Conservation (phyloP, 257 asterid species). For the Datura wrightii region DNA sequence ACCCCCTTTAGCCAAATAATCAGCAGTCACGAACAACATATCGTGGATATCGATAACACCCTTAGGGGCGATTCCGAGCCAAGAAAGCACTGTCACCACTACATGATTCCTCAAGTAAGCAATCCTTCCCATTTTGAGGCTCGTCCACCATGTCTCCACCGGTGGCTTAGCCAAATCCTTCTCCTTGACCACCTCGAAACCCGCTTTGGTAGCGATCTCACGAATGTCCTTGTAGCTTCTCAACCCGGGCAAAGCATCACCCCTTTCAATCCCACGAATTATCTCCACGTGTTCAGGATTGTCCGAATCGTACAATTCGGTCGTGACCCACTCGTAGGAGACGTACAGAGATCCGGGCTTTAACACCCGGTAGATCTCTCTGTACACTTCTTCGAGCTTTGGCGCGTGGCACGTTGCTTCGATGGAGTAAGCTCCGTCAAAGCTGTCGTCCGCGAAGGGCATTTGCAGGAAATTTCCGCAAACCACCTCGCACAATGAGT, state of each 20-base stretch:
- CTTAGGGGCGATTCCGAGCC: conserved; percentile 75
- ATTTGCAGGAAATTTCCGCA: conserved; percentile 79
- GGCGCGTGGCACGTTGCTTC: conserved; percentile 79
- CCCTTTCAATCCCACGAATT: conserved; percentile 75
- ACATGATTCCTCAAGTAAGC: conserved; percentile 84
- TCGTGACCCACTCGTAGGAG: conserved; percentile 36
- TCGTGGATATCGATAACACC: conserved; percentile 72
- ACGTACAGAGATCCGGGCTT: conserved; percentile 69
- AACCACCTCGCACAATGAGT: conserved; percentile 62
- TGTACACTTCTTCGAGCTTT: conserved; percentile 41
- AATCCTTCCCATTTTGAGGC: conserved; percentile 74
- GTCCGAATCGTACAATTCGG: conserved; percentile 56
- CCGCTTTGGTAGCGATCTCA: conserved; percentile 55
- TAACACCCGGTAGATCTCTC: conserved; percentile 70
- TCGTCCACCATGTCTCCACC: conserved; percentile 74
- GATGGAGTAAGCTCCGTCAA: conserved; percentile 82
- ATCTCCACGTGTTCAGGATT: conserved; percentile 70
- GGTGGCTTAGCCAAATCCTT: conserved; percentile 39
- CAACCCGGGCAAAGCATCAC: conserved; percentile 75
- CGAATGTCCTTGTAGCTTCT: conserved; percentile 63
- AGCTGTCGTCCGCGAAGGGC: conserved; percentile 61
- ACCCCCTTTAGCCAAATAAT: conserved; percentile 70
- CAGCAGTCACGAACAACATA: conserved; percentile 45
- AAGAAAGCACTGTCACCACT: conserved; percentile 57
- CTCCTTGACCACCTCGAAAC: conserved; percentile 71